Conservation (phyloP, 345 rosid genomes). For the Eucalyptus curtisii region DNA sequence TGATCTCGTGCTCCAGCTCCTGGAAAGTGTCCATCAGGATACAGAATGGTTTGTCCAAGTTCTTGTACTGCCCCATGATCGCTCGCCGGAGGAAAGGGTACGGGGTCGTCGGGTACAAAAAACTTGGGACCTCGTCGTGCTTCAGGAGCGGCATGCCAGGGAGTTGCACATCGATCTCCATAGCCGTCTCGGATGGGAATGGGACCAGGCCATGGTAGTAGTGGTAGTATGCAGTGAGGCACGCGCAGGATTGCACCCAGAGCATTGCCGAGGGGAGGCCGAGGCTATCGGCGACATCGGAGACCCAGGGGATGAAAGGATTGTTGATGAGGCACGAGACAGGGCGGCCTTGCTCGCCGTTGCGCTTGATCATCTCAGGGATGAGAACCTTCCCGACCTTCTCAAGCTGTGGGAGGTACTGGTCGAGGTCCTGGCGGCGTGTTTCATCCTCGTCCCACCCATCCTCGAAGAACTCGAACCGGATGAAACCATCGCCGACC, state of each 20-base stretch:
- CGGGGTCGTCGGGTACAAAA: constrained; percentile 45
- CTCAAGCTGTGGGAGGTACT: constrained; percentile 40
- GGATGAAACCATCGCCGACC: constrained; percentile 47
- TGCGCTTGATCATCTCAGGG: constrained; percentile 29
- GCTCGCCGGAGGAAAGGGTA: constrained; percentile 18
- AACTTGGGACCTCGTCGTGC: constrained; percentile 73
- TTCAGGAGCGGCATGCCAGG: constrained; percentile 69
- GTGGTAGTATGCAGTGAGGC: constrained; percentile 57
- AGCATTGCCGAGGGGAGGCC: constrained; percentile 76
- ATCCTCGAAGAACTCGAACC: constrained; percentile 66
- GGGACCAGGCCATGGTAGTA: constrained; percentile 28
- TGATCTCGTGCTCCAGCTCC: constrained; percentile 48
- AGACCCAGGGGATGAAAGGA: constrained; percentile 82
- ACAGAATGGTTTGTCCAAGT: constrained; percentile 52
- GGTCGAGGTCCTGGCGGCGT: constrained; percentile 17
- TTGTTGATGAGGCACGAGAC: constrained; percentile 75
- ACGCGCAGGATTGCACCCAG: constrained; percentile 84
- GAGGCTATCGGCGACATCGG: constrained; percentile 55
- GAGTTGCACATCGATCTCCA: constrained; percentile 47
- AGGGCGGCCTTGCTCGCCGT: constrained; percentile 45
- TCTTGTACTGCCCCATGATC: constrained; percentile 43
- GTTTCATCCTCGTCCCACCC: constrained; percentile 41
- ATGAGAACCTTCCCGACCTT: constrained; percentile 26
- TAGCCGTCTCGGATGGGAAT: constrained; percentile 44
- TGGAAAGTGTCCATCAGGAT: constrained; percentile 57